Evolutionary conservation across 2,329 filamentous ascomycete genomes (phyloP).

Genomic region (Fusarium anthophilum): DNA sequence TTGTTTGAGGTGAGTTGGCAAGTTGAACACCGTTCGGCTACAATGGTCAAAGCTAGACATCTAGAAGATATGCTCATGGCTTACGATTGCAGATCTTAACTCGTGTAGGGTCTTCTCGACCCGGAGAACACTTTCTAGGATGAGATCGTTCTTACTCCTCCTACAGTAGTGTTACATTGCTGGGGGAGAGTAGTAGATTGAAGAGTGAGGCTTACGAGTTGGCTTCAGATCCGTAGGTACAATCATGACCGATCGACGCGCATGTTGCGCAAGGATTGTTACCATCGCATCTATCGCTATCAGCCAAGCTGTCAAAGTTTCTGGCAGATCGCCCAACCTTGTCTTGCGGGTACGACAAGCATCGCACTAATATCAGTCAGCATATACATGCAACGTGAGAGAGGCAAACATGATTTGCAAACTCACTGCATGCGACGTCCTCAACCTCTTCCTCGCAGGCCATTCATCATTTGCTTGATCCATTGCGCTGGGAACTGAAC

Average conservation of each 20-base stretch:
- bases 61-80: background rate
- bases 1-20: conserved; percentile 24
- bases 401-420: background rate
- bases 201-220: conserved; percentile 50
- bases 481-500: conserved; percentile 28
- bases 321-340: conserved; percentile 46
- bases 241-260: conserved; percentile 48
- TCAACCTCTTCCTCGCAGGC: conserved; percentile 51
- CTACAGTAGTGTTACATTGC: conserved; percentile 38
- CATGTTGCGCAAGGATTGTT: conserved; percentile 56
- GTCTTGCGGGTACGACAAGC: conserved; percentile 59
- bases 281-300: conserved; percentile 55
- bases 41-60: background rate
- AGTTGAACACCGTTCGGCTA: conserved; percentile 23
- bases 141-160: conserved; percentile 61
- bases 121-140: conserved; percentile 59
- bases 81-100: conserved; percentile 54
- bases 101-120: conserved; percentile 58
- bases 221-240: conserved; percentile 55
- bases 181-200: background rate
- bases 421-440: conserved; percentile 55
- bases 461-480: conserved; percentile 44
- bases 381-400: background rate
- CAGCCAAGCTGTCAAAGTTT: background rate
- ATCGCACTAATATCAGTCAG: conserved; percentile 52